Base-by-base conservation (phyloP, 2,329 filamentous ascomycete species). In the Zalaria sp. region DNA sequence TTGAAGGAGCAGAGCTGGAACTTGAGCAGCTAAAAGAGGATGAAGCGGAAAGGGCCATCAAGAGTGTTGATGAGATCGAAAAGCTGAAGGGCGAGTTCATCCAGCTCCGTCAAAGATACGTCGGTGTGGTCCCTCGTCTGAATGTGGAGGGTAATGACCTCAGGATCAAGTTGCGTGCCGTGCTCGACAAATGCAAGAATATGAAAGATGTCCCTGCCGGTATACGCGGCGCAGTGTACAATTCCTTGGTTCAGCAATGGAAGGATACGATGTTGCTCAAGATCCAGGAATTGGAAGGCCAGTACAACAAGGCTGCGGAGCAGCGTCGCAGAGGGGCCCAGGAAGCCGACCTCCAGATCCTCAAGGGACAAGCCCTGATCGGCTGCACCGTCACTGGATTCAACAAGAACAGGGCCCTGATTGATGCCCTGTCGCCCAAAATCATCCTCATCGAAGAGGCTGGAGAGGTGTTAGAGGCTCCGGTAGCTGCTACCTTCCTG, bases 301-400 rank as follows among this genome's bases (percentile, higher is more conserved):
- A 64, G 4, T 81, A 79, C 49, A 57, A 67, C 7, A 53, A 61
- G 1, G 60, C 66, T 3, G 72, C 72, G 27, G 61, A 63, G 7
- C 64, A 75, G 9, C 59, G 76, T 5, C 76, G 73, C 39, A 68
- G 73, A 18, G 71, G 70, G 10, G 70, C 66, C 26, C 81, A 72
- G 68, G 70, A 79, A 44, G 65, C 67, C 31, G 74, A 85, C 44
- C 60, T 70, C 5, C 61, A 72, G 25, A 67, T 84, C 25, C 61
- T 89, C 3, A 72, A 73, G 29, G 73, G 73, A 39, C 64, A 72
- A 4, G 73, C 68, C 42, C 56, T 81, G 26, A 69, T 81, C 40
- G 77, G 77, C 5, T 71, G 79, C 66, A 93, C 86, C 0, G 87
- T 82, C 0, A 93, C 86, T 0, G 84, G 85, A 1, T 56, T 93